Evolutionary conservation across 768 basidiomycete genomes (phyloP).

Genomic region (Boletus rubroflammeus): DNA sequence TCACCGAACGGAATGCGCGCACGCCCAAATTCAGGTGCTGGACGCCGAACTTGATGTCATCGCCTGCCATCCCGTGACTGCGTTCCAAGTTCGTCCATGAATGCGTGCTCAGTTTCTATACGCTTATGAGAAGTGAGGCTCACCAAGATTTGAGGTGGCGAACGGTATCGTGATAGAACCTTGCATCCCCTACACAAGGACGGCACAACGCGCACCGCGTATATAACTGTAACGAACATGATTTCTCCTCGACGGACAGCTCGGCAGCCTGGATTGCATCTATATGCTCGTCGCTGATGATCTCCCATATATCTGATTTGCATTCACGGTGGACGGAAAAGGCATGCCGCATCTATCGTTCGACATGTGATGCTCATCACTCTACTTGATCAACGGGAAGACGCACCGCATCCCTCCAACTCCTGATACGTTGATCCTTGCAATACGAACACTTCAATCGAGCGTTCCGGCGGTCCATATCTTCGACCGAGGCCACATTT

Average conservation of each 20-base stretch:
- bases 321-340: too few species aligned
- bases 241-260: not conserved
- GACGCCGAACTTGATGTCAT: not conserved
- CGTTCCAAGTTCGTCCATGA: not conserved
- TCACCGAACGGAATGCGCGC: too few species aligned
- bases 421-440: not conserved
- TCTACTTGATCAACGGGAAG: not conserved
- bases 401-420: slow-evolving; percentile 3
- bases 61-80: not conserved
- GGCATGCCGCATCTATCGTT: not conserved
- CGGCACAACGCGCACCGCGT: slow-evolving; percentile 10
- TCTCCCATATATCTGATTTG: too few species aligned
- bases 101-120: not conserved
- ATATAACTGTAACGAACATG: too few species aligned
- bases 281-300: not conserved
- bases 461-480: slow-evolving; percentile 3
- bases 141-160: not conserved
- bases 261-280: not conserved
- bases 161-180: too few species aligned
- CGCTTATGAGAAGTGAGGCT: not conserved
- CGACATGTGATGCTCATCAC: not conserved
- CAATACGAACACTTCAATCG: not conserved
- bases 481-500: not conserved
- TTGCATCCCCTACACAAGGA: slow-evolving; percentile 1
- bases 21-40: not conserved